Evolutionary conservation across 2,329 filamentous ascomycete species (phyloP).

Genomic region (Cadophora sp.): DNA sequence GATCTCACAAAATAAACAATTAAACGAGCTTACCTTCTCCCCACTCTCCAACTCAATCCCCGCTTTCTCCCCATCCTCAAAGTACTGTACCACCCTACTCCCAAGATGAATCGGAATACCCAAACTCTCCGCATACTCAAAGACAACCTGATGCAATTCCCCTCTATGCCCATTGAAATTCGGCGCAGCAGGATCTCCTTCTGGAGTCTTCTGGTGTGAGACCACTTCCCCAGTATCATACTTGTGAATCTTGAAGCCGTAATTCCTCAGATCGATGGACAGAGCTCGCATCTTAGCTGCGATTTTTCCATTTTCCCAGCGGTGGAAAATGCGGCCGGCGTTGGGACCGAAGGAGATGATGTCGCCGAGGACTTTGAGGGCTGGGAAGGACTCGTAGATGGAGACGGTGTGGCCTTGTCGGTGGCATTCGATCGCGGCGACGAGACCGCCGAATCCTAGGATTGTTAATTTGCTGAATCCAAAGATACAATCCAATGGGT

Average conservation of each 20-base stretch:
- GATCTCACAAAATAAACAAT: background rate
- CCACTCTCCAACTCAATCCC: constrained; percentile 53
- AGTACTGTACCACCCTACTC: constrained; percentile 55
- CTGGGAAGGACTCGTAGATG: constrained; percentile 55
- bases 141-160: constrained; percentile 60
- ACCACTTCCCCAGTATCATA: constrained; percentile 44
- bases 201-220: constrained; percentile 51
- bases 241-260: constrained; percentile 57
- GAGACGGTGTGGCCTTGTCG: constrained; percentile 61
- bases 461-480: background rate
- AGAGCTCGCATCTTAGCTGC: constrained; percentile 39
- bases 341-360: constrained; percentile 63
- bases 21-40: constrained; percentile 19
- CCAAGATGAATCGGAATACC: constrained; percentile 61
- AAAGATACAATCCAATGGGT: background rate
- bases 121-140: constrained; percentile 55
- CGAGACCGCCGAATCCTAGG: constrained; percentile 62
- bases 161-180: constrained; percentile 57
- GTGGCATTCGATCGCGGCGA: constrained; percentile 64
- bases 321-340: constrained; percentile 61
- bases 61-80: constrained; percentile 53
- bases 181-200: constrained; percentile 34
- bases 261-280: constrained; percentile 39
- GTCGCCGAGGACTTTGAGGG: constrained; percentile 53
- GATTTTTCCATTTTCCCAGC: constrained; percentile 56